Evolutionary conservation across 345 rosid genomes (phyloP), one percentile per base, ranked within the genome.

Genomic region (Jatropha curcas): DNA sequence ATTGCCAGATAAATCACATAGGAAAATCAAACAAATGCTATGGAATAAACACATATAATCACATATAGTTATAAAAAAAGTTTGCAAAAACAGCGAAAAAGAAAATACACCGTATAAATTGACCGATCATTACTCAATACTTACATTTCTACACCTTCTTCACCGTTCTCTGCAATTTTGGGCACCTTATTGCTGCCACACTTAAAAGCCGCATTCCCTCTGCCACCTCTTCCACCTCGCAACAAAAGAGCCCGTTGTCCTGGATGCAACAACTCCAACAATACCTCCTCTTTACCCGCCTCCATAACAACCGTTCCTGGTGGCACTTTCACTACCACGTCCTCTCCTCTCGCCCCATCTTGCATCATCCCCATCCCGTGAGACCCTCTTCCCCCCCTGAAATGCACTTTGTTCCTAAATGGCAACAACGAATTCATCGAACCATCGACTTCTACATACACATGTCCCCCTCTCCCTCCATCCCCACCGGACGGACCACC

Each of bases 401-500:
- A 92, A 89, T 94, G 97, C 73, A 94, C 84, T 25, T 90, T 82
- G 43, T 89, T 94, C 59, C 97, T 80, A 80, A 94, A 94, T 0
- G 98, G 91, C 67, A 92, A 63, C 78, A 90, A 73, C 10, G 98
- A 94, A 71, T 92, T 90, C 95, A 94, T 88, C 4, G 97, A 86
- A 14, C 83, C 84, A 35, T 89, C 97, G 16, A 92, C 98, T 74
- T 89, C 91, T 60, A 94, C 73, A 70, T 87, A 87, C 60, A 90
- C 92, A 77, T 92, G 86, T 39, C 97, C 97, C 52, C 97, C 98
- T 77, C 87, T 90, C n/a, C 97, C 97, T 65, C 97, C 97, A 70
- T 94, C 95, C 22, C 98, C 98, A 17, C 98, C 98, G 0, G 97
- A 94, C 2, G 97, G 98, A 2, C 97, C 98, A 11, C 98, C 97